Base-by-base conservation (phyloP, 352 stramenopile genomes). In the Pythium aristosporum region DNA sequence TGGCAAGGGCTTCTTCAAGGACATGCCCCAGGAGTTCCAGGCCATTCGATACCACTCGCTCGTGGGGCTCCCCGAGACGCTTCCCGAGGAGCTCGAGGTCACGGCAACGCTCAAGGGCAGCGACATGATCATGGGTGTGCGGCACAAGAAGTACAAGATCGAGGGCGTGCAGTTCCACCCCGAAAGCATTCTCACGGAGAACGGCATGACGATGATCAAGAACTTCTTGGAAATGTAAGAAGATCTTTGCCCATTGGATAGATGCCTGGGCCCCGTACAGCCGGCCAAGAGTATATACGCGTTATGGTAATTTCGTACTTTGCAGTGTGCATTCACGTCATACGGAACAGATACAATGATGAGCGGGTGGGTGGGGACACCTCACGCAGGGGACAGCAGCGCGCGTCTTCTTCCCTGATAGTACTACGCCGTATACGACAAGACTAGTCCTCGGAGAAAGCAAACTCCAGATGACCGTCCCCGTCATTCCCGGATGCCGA, bases 81-180 rank as follows among this genome's bases (percentile, higher is more conserved):
- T 96, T 23, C 88, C 88, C 0, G 76, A 82, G 7, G 80, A 78
- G 39, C 75, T 94, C 34, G 76, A 92, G 46, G 85, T 94, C n/a
- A 94, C 87, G 36, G 81, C 85, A 23, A 92, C 85, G 51, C 74
- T 93, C 41, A 91, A 91, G 67, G 86, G 74, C 48, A 91, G 80
- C 36, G 67, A 88, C 62, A 95, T 96, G 81, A 96, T 96, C 72
- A 94, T 95, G 85, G 88, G 86, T 44, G 84, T 96, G 57, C 82
- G 88, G 36, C 88, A 96, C 80, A 93, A 90, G 63, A 77, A 85
- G 77, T 83, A 81, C 72, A 89, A 91, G 63, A 75, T 96, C 47
- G 86, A 96, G 65, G 88, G 86, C 57, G 89, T 92, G 64, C 88
- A 96, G 69, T 96, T 96, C 71, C 88, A 96, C 73, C 88, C 88